Conservation (phyloP, 163 green algal genomes). For the Prototheca wickerhamii region DNA sequence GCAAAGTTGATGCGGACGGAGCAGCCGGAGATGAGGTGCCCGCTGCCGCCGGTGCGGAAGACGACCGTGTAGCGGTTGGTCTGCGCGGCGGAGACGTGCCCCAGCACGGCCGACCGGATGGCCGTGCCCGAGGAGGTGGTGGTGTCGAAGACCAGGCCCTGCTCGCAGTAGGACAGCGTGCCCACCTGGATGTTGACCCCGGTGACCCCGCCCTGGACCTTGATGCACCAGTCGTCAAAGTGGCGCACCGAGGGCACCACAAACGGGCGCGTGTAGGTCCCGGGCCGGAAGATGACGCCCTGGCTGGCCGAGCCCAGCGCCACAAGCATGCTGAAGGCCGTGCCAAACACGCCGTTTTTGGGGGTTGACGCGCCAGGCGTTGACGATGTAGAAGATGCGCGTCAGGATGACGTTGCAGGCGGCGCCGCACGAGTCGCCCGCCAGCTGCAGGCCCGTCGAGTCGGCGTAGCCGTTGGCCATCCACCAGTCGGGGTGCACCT, state of each 20-base stretch:
- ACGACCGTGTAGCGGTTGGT: conserved; percentile 10
- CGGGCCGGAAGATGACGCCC: conserved; percentile 11
- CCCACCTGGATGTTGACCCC: conserved; percentile 11
- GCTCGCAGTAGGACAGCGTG: conserved; percentile 6
- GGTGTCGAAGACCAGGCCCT: conserved; percentile 10
- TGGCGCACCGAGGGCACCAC: conserved; percentile 4
- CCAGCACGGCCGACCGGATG: neutral
- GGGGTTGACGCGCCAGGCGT: conserved; percentile 3
- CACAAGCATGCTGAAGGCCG: neutral
- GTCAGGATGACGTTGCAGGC: neutral
- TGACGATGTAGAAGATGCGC: neutral
- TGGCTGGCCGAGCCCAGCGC: conserved; percentile 1
- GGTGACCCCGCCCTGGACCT: conserved; percentile 3
- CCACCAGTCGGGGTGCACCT: conserved; percentile 3
- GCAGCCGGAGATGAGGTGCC: neutral
- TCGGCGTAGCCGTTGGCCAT: neutral
- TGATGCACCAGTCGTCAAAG: conserved; percentile 11
- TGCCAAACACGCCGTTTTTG: conserved; percentile 4
- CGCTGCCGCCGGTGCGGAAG: neutral
- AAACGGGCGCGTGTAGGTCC: conserved; percentile 7
- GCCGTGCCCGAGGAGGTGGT: neutral
- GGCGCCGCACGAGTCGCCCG: neutral
- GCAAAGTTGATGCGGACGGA: conserved; percentile 14
- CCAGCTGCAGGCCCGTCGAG: neutral
- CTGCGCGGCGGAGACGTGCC: conserved; percentile 11